Evolutionary conservation across 768 basidiomycete genomes (phyloP), one percentile per base, ranked within the genome.

Genomic region (Termitomyces sp.): DNA sequence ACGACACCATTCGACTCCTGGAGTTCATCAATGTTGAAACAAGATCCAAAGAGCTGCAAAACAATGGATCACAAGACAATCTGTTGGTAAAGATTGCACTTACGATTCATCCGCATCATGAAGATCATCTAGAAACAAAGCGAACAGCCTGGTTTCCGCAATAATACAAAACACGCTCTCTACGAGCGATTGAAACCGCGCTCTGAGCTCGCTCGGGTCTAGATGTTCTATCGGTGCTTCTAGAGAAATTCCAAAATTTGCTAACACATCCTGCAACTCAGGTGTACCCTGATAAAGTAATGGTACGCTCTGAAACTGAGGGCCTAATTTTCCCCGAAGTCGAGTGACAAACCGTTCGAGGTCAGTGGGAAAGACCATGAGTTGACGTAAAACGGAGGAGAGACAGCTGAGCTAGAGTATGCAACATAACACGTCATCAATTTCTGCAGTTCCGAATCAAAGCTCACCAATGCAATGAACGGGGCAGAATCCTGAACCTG

Each of bases 61-160:
- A 38, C 33, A 48, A 35, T 58, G 53, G 54, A 53, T 54, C 52
- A 50, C 38, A 40, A 26, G 30, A 30, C 28, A 33, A 3, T 31
- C 31, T 41, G 2, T 6, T 21, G 28, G 10, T 19, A n/a, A 41
- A 3, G 44, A 44, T 12, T 38, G 33, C 40, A 66, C 57, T 53
- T 15, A 88, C 81, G 85, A 85, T 57, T 84, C 81, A 65, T 88
- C 84, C 9, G 88, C 87, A 62, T 87, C 86, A 58, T 90, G 88
- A 15, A 89, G 68, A 67, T 89, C 87, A 64, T 89, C 87, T 44
- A 88, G 72, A 62, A 88, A 87, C 50, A 90, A 68, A 0, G 86
- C 86, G 60, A 90, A 82, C 49, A 88, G 68, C 37, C 86, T 74
- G 7, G 84, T 87, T 64, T 89, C 85, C 1, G 87, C 80, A 42